Evolutionary conservation across 441 rosid genomes (phyloP), one percentile per base, ranked within the genome.

Genomic region (Erodium trifolium): DNA sequence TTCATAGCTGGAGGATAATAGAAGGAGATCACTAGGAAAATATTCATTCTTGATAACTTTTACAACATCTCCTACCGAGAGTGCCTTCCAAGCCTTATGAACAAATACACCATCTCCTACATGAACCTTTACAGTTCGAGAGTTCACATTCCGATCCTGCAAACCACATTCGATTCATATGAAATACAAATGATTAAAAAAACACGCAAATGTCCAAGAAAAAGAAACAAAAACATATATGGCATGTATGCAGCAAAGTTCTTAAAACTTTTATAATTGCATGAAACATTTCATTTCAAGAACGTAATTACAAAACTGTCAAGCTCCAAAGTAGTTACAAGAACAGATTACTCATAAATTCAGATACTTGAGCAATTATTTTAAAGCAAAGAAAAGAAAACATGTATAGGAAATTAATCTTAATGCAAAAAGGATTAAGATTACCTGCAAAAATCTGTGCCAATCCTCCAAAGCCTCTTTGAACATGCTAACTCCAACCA

Each of bases 401-500:
- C 60, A 16, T 53, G 19, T 7, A 53, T n/a, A 14, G 60, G 60
- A 53, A 53, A 53, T 53, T 53, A 53, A n/a, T 53, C 19, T 53
- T 53, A n/a, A 53, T 16, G 60, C 60, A 53, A n/a, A 53, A 53
- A 53, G 7, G 19, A 16, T n/a, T 14, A 16, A n/a, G 19, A n/a
- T 62, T 62, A 94, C 99, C 96, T 95, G 99, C 68, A 65, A 72
- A 67, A 83, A 87, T 16, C 99, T 78, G 67, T 80, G 84, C 92
- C 97, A 90, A 71, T 95, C 99, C 81, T 95, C 99, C 60, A 92
- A 34, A 13, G 67, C 75, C 83, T 95, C 98, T 80, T 95, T 95
- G 67, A 81, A 95, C 98, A 95, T 92, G 11, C 95, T 87, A 16
- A 75, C 96, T 63, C 86, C 89, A 31, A 92, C 86, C 57, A 95